These are phyloP conservation scores for Dothiorella sarmentorum DNA, from an alignment of 2,329 filamentous ascomycete genomes.

Conservation along the genomic window DNA sequence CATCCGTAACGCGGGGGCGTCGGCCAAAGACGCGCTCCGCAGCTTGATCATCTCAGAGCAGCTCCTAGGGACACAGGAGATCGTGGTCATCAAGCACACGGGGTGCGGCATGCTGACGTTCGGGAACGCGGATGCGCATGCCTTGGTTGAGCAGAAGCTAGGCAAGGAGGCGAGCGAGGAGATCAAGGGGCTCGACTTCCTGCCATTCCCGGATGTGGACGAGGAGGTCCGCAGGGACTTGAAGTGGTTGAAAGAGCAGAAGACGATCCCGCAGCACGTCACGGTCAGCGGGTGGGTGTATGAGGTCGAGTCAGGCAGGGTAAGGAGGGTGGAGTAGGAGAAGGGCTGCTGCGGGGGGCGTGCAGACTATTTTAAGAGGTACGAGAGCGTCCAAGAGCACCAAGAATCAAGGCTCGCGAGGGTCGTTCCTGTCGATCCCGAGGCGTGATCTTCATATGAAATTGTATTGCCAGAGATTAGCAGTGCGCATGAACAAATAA, in stretches of 20 bases:
- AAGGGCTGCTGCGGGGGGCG: not conserved
- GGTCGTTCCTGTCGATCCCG: conserved; percentile 8
- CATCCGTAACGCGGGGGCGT: conserved; percentile 60
- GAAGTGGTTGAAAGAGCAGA: conserved; percentile 53
- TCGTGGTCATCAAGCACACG: conserved; percentile 71
- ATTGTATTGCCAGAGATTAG: conserved; percentile 1
- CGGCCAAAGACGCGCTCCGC: conserved; percentile 64
- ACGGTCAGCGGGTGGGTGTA: conserved; percentile 72
- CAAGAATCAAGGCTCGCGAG: not conserved
- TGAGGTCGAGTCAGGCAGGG: conserved; percentile 70
- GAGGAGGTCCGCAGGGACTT: conserved; percentile 66
- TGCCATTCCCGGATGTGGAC: conserved; percentile 63
- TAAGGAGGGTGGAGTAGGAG: conserved; percentile 45
- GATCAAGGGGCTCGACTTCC: conserved; percentile 55
- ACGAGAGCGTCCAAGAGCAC: not conserved
- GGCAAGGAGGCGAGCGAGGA: conserved; percentile 49
- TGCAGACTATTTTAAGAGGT: not conserved
- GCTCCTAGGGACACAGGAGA: conserved; percentile 70
- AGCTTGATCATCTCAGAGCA: conserved; percentile 77
- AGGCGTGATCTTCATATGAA: not conserved
- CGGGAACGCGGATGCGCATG: conserved; percentile 55
- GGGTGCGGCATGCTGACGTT: conserved; percentile 72
- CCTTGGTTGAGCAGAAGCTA: conserved; percentile 58
- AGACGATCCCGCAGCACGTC: conserved; percentile 58
- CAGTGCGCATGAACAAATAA: conserved; percentile 1